These are phyloP conservation scores for Saturnispora sekii DNA, from an alignment of 805 yeast species.

Conservation along the genomic window DNA sequence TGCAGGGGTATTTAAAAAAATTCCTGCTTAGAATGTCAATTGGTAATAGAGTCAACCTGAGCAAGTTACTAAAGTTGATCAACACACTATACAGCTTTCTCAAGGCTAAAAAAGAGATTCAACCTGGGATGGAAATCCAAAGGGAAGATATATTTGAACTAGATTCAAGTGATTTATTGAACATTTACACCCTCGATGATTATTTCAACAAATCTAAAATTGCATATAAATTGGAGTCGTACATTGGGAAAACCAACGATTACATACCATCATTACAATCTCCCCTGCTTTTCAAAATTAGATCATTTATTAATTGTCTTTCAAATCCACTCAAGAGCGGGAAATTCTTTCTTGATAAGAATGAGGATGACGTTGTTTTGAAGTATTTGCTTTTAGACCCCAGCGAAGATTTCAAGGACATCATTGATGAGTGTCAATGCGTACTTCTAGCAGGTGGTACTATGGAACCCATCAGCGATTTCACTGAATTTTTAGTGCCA, in stretches of 20 bases:
- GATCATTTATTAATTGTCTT: slow-evolving; percentile 53
- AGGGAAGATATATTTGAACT: slow-evolving; percentile 44
- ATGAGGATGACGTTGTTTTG: slow-evolving; percentile 28
- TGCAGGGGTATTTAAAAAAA: slow-evolving; percentile 46
- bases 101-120: slow-evolving; percentile 19
- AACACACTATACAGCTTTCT: slow-evolving; percentile 39
- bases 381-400: slow-evolving; percentile 77
- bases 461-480: slow-evolving; percentile 82
- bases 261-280: slow-evolving; percentile 16
- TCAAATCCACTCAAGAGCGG: slow-evolving; percentile 78
- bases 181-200: slow-evolving; percentile 54
- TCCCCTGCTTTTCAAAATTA: slow-evolving; percentile 57
- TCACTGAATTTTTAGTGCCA: slow-evolving; percentile 56
- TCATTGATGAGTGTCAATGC: slow-evolving; percentile 56
- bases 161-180: slow-evolving; percentile 60
- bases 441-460: slow-evolving; percentile 90
- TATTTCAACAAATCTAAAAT: slow-evolving; percentile 63
- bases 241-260: slow-evolving; percentile 31
- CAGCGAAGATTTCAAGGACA: slow-evolving; percentile 52
- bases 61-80: slow-evolving; percentile 52
- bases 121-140: slow-evolving; percentile 47
- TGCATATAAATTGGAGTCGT: slow-evolving; percentile 75
- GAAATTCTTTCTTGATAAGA: slow-evolving; percentile 50
- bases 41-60: slow-evolving; percentile 59
- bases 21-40: slow-evolving; percentile 59